These are phyloP conservation scores for Umbelopsis vinacea DNA, from an alignment of 192 early-diverging fungal genomes.

Conservation along the genomic window DNA sequence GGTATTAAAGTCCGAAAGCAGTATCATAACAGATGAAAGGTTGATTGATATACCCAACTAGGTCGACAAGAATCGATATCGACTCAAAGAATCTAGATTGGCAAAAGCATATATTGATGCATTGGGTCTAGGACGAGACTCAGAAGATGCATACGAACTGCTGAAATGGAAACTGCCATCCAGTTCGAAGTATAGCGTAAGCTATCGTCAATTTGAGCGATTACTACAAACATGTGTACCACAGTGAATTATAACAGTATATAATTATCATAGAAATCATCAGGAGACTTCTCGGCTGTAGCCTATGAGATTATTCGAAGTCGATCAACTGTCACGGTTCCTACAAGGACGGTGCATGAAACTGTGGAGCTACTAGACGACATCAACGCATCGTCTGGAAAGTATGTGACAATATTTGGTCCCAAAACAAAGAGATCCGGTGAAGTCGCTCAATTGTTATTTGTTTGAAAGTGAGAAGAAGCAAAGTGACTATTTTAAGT, in stretches of 20 bases:
- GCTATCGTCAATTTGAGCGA: no score
- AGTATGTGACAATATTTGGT: constrained; percentile 13
- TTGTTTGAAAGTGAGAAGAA: constrained; percentile 19
- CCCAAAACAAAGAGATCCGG: background rate
- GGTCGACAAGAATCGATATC: constrained; percentile 66
- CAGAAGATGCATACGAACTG: constrained; percentile 61
- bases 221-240: no score
- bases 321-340: constrained; percentile 53
- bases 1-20: no score
- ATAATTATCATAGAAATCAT: constrained; percentile 46
- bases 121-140: constrained; percentile 60
- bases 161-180: constrained; percentile 60
- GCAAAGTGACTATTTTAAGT: constrained; percentile 49
- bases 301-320: constrained; percentile 49
- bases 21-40: no score
- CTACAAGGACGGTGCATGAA: constrained; percentile 60
- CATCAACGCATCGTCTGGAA: constrained; percentile 41
- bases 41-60: constrained; percentile 17
- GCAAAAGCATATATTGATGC: constrained; percentile 66
- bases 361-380: constrained; percentile 60
- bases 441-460: background rate
- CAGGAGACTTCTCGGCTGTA: constrained; percentile 67
- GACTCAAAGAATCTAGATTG: constrained; percentile 70
- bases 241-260: constrained; percentile 3
- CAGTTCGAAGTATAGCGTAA: constrained; percentile 19